Conservation (phyloP, 2,329 filamentous ascomycete genomes). For the Fusarium sp. region DNA sequence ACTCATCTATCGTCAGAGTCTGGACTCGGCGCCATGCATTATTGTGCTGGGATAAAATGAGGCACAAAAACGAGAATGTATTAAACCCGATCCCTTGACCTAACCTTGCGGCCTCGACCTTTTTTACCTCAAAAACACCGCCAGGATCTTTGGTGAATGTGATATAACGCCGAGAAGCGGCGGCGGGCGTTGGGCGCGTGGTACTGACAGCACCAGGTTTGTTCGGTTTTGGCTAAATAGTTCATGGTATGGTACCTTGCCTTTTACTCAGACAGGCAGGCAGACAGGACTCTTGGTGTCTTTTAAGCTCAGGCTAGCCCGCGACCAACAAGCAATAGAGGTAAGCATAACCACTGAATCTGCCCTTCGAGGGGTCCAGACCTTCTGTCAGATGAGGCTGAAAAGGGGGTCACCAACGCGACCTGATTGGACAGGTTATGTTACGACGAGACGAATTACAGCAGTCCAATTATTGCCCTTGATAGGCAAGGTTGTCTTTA, state of each 20-base stretch:
- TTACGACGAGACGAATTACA: slow-evolving; percentile 7
- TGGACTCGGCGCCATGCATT: slow-evolving; percentile 31
- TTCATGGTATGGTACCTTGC: not conserved
- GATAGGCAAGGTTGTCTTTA: not conserved
- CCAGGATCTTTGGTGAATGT: not conserved
- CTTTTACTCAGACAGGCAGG: slow-evolving; percentile 6
- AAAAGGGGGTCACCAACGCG: slow-evolving; percentile 28
- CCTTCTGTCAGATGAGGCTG: slow-evolving; percentile 38
- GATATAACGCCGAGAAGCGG: slow-evolving; percentile 1
- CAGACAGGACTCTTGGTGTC: slow-evolving; percentile 7
- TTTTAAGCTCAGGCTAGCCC: slow-evolving; percentile 25
- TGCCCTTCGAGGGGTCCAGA: slow-evolving; percentile 15
- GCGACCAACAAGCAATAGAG: slow-evolving; percentile 2
- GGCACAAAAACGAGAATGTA: not conserved
- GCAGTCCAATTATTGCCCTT: slow-evolving; percentile 5
- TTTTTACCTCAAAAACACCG: not conserved
- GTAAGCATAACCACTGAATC: slow-evolving; percentile 25
- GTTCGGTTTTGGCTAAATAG: slow-evolving; percentile 1
- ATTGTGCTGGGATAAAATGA: slow-evolving; percentile 4
- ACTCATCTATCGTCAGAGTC: slow-evolving; percentile 24
- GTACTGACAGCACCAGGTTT: not conserved
- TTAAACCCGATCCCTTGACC: not conserved
- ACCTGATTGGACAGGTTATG: slow-evolving; percentile 15
- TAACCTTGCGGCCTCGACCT: not conserved
- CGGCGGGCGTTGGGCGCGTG: slow-evolving; percentile 12